Evolutionary conservation across 2,329 filamentous ascomycete genomes (phyloP), one percentile per base, ranked within the genome.

Genomic region (Helotiales sp.): DNA sequence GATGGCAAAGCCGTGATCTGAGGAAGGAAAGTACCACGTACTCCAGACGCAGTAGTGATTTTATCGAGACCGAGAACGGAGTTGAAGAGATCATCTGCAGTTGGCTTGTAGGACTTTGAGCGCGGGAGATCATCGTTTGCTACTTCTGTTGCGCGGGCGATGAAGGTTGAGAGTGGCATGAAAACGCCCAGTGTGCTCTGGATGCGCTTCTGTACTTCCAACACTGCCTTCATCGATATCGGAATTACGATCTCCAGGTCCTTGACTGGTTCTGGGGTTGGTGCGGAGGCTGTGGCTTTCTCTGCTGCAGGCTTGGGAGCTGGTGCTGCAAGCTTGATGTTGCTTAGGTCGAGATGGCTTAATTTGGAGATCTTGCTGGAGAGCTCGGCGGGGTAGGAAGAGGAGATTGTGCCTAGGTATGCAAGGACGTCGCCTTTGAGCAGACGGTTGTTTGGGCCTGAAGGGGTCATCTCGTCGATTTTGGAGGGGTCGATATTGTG

Each of bases 351-450:
- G 62, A 99, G 88, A 79, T 96, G 93, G 49, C 87, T 83, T 58
- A 96, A 87, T 79, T 93, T 90, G 68, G 87, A 84, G 77, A 97
- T 90, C 61, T 88, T 89, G 66, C 86, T 83, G 64, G 92, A 91
- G 73, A 93, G 86, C 69, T 88, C 84, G 24, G 87, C 85, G 1
- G 95, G 91, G 72, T 92, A 91, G 67, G 89, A 85, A 70, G 89
- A 83, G 68, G 90, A 84, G 75, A 97, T 93, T 73, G 85, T 84
- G 70, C 96, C 96, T 17, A 98, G 80, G 79, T 95, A 96, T 57
- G 93, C 94, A 63, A 99, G 88, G 6, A 99, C 91, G 77, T 99
- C 96, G 64, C 96, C 96, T 85, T 99, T 99, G 69, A 99, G 86
- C 63, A 99, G 84, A 69, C 96, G 90, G 66, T 94, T 93, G 75